Evolutionary conservation across 805 yeast species (phyloP).

Genomic region (Yarrowia yakushimensis): DNA sequence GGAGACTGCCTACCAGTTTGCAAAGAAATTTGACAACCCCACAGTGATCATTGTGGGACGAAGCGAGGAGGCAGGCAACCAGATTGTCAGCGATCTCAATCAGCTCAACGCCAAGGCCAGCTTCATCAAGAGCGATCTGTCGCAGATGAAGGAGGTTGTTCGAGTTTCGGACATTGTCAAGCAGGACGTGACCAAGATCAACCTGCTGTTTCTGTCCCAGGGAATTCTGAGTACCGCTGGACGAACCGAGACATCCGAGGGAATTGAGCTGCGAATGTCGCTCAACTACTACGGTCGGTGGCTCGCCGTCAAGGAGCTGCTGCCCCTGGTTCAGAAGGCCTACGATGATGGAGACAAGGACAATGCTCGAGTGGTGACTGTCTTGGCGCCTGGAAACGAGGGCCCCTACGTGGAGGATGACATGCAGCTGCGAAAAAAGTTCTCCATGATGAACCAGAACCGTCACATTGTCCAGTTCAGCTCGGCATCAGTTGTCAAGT

Average conservation of each 20-base stretch:
- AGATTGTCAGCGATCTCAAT: slow-evolving; percentile 29
- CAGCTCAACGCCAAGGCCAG: slow-evolving; percentile 30
- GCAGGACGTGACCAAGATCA: slow-evolving; percentile 29
- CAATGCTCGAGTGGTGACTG: slow-evolving; percentile 33
- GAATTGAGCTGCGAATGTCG: slow-evolving; percentile 33
- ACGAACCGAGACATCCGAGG: slow-evolving; percentile 34
- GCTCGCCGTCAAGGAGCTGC: slow-evolving; percentile 30
- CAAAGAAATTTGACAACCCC: slow-evolving; percentile 31
- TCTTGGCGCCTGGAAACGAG: slow-evolving; percentile 32
- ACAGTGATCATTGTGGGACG: slow-evolving; percentile 35
- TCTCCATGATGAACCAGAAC: slow-evolving; percentile 25
- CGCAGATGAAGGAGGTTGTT: slow-evolving; percentile 31
- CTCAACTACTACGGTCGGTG: slow-evolving; percentile 35
- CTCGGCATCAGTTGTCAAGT: slow-evolving; percentile 30
- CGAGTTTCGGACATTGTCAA: slow-evolving; percentile 24
- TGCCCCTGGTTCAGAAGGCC: slow-evolving; percentile 32
- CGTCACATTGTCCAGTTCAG: slow-evolving; percentile 29
- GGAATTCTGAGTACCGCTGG: slow-evolving; percentile 39
- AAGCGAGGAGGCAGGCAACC: slow-evolving; percentile 30
- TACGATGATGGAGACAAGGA: slow-evolving; percentile 28
- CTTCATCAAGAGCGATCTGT: slow-evolving; percentile 30
- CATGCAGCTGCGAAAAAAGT: slow-evolving; percentile 33
- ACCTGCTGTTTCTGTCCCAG: slow-evolving; percentile 29
- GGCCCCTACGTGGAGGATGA: slow-evolving; percentile 31
- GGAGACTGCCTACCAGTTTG: slow-evolving; percentile 33